phyloP scores from a whole-genome alignment of 2,329 filamentous ascomycete genomes.

The Apiospora sp. region DNA sequence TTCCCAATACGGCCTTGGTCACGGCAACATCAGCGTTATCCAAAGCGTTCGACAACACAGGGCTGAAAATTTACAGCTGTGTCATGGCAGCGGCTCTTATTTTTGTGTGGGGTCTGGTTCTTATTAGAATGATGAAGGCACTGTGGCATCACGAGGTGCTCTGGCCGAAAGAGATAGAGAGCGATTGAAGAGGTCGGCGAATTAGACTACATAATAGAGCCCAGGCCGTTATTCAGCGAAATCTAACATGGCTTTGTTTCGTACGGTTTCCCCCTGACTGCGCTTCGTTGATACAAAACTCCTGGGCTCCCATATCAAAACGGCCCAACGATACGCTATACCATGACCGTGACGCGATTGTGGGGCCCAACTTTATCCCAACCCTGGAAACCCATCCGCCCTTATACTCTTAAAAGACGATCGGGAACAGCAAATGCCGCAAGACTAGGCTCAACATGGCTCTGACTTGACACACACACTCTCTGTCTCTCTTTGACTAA shows the following conservation, averaged over 20 bases:
- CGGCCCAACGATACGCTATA: neutral
- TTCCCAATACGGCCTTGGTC: slow-evolving; percentile 80
- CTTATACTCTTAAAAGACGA: neutral
- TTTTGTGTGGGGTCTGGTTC: slow-evolving; percentile 73
- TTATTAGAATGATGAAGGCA: slow-evolving; percentile 74
- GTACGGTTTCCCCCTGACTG: neutral
- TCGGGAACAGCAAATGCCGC: neutral
- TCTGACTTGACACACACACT: neutral
- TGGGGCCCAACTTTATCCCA: neutral
- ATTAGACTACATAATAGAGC: neutral
- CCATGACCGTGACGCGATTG: neutral
- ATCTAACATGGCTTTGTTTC: neutral
- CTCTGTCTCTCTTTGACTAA: too few relatives aligned
- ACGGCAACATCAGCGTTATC: slow-evolving; percentile 78
- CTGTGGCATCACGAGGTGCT: slow-evolving; percentile 72
- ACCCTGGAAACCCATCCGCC: neutral
- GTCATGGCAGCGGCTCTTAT: slow-evolving; percentile 72
- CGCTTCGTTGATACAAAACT: neutral
- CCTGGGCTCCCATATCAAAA: neutral
- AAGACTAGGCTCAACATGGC: neutral
- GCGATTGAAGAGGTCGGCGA: neutral
- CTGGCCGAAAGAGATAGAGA: slow-evolving; percentile 72
- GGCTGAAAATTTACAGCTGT: slow-evolving; percentile 72
- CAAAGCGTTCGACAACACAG: slow-evolving; percentile 63
- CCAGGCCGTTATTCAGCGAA: neutral